Conservation (phyloP, 106 monocot genomes). For the Iris macrosiphon region DNA sequence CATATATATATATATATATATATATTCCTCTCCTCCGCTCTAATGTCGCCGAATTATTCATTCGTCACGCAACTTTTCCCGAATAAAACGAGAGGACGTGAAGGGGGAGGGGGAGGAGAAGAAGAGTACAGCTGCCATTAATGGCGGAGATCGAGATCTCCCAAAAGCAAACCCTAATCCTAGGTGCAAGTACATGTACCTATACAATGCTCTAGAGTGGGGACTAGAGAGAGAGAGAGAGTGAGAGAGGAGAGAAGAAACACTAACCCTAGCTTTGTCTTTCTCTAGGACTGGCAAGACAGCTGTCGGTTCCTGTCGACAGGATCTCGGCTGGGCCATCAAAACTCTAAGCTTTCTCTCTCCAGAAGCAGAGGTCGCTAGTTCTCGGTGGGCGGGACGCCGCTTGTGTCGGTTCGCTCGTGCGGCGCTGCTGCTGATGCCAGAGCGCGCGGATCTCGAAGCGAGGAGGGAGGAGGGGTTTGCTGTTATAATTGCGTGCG, state of each 20-base stretch:
- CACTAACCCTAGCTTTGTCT: too few relatives aligned
- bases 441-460: constrained; percentile 1
- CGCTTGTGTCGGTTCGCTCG: constrained; percentile 3
- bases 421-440: neutral
- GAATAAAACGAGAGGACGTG: neutral
- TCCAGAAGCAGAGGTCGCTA: neutral
- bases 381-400: neutral
- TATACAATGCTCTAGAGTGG: neutral
- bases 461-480: neutral
- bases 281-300: too few relatives aligned
- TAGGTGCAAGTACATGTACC: neutral
- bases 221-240: neutral
- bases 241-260: too few relatives aligned
- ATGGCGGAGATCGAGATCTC: neutral
- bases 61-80: too few relatives aligned
- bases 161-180: neutral
- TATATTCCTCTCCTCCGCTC: too few relatives aligned
- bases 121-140: neutral
- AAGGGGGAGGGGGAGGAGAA: neutral
- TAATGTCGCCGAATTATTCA: too few relatives aligned
- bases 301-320: neutral
- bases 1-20: too few relatives aligned
- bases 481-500: too few relatives aligned
- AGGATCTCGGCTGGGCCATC: too few relatives aligned
- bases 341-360: constrained; percentile 3